These are phyloP conservation scores for Arthrobotrys entomopaga DNA, from an alignment of 2,329 filamentous ascomycete genomes.

Conservation along the genomic window DNA sequence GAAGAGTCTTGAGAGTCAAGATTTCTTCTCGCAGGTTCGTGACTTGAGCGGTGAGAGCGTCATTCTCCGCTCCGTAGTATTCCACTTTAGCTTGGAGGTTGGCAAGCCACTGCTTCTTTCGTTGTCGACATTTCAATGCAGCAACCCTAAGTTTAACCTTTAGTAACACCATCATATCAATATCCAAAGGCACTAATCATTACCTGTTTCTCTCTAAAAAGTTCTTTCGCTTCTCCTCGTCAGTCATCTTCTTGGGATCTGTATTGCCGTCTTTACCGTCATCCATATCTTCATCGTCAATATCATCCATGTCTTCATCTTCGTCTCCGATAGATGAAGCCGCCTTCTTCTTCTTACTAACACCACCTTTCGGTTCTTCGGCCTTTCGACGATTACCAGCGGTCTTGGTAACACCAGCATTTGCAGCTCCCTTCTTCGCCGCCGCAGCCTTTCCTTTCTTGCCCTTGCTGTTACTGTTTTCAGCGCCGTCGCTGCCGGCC, in stretches of 20 bases:
- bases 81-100: constrained; percentile 96
- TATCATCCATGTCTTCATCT: constrained; percentile 37
- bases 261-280: constrained; percentile 7
- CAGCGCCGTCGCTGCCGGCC: constrained; percentile 43
- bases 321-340: constrained; percentile 33
- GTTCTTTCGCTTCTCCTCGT: constrained; percentile 98
- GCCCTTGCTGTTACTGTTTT: constrained; percentile 11
- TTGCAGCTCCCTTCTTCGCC: constrained; percentile 43
- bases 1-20: constrained; percentile 89
- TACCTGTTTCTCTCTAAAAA: constrained; percentile 97
- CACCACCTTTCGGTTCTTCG: constrained; percentile 25
- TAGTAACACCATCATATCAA: constrained; percentile 4
- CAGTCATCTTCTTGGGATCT: constrained; percentile 80
- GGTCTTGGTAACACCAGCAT: constrained; percentile 32
- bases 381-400: constrained; percentile 48
- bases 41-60: constrained; percentile 83
- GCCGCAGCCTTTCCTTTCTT: constrained; percentile 40
- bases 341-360: constrained; percentile 37
- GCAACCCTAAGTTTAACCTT: constrained; percentile 77
- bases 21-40: constrained; percentile 88
- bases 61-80: constrained; percentile 89
- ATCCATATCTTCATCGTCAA: constrained; percentile 47
- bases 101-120: constrained; percentile 98
- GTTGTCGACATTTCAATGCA: constrained; percentile 93
- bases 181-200: constrained; percentile 59